Base-by-base conservation (phyloP, 257 asterid genomes). In the Nicotiana paniculata region DNA sequence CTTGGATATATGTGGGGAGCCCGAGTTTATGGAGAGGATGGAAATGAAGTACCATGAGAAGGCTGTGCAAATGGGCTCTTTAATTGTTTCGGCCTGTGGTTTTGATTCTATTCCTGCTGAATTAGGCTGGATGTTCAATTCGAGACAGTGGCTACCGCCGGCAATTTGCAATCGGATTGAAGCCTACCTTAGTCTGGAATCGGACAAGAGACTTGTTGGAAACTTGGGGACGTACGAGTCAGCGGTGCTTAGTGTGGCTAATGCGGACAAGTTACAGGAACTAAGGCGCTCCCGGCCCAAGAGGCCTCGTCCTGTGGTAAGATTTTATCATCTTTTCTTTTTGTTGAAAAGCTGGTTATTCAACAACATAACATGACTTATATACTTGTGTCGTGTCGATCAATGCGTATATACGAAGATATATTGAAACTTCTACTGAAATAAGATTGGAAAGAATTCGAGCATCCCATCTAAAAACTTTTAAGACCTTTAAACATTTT, bases 91-190 rank as follows among this genome's bases (percentile, higher is more conserved):
- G 10, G 99, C 93, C 11, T 95, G 99, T 48, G 99, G 99, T 57
- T 95, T 90, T 51, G 98, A 93, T 63, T 95, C 96, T 0, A 80
- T 95, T 37, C 98, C 97, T 84, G 96, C 98, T 84, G 99, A 93
- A 85, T 59, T 95, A 6, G 99, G 99, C 59, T 32, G 92, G 82
- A 24, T 93, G 88, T 92, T 85, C 66, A 93, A 90, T 68, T 83
- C 91, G 1, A 83, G 82, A 85, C 93, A 93, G 32, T 95, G 99
- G 99, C 86, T 51, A 18, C 86, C 84, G 69, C 86, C 88, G 15
- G 85, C 90, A 0, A 93, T 37, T 33, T 90, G 90, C 11, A 90
- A 89, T 54, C 81, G 85, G 59, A 91, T 95, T 18, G 97, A 91
- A 85, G 98, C 97, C 30, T 92, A 93, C 82, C 33, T 95, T 89